These are phyloP conservation scores for Microcos paniculata DNA, from an alignment of 345 rosid genomes.

Conservation along the genomic window DNA sequence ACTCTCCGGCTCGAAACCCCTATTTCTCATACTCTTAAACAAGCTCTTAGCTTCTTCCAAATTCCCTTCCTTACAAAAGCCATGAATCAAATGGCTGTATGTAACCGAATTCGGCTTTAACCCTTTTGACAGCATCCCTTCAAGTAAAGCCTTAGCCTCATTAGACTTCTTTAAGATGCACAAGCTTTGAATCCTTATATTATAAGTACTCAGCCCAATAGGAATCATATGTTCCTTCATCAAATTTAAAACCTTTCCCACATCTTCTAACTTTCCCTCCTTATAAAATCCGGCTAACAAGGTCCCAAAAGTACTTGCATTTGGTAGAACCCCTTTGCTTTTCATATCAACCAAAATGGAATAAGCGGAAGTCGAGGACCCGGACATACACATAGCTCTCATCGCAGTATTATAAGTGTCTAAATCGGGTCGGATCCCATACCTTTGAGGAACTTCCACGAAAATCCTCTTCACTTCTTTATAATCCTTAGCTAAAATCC, in stretches of 20 bases:
- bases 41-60: conserved; percentile 62
- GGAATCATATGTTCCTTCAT: conserved; percentile 47
- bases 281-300: conserved; percentile 66
- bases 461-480: conserved; percentile 61
- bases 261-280: conserved; percentile 75
- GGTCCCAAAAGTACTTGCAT: conserved; percentile 42
- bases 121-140: conserved; percentile 47
- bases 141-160: conserved; percentile 64
- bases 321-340: conserved; percentile 54
- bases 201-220: conserved; percentile 44
- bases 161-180: conserved; percentile 54
- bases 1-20: conserved; percentile 52
- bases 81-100: conserved; percentile 59
- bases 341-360: conserved; percentile 81
- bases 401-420: conserved; percentile 66
- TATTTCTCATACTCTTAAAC: conserved; percentile 54
- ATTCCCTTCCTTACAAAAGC: conserved; percentile 65
- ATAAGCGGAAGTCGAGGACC: conserved; percentile 57
- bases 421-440: conserved; percentile 54
- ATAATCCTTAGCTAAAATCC: conserved; percentile 57
- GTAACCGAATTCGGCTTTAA: conserved; percentile 51
- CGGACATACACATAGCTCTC: conserved; percentile 63
- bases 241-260: conserved; percentile 61
- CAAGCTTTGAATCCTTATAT: conserved; percentile 64
- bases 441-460: conserved; percentile 54